A percentile compares a stretch with the other conserved stretches of the same genome.
phyloP scores from a whole-genome alignment of 1,284 basidiomycete species.

The Trametes polyzona region DNA sequence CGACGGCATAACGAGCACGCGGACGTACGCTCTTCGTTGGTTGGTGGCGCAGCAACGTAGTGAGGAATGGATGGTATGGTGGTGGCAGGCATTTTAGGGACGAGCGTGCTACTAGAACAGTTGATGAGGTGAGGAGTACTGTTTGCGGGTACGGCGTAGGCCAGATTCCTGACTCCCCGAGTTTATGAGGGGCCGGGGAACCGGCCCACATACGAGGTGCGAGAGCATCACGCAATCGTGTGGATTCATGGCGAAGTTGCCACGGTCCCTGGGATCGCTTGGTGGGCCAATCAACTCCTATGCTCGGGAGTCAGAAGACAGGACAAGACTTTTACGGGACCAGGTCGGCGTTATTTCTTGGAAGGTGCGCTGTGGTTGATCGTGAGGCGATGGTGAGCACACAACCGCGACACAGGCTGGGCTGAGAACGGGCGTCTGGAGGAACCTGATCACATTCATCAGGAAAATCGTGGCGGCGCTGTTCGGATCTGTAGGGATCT shows the following conservation, averaged over 20 bases:
- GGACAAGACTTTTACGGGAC: too few species aligned
- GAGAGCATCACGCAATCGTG: constrained; percentile 16
- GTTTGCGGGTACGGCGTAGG: neutral
- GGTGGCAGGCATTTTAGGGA: constrained; percentile 14
- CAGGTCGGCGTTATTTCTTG: too few species aligned
- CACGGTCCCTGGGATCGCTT: neutral
- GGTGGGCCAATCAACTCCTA: neutral
- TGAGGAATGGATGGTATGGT: constrained; percentile 23
- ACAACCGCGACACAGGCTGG: too few species aligned
- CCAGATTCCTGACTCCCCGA: neutral
- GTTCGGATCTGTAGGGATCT: neutral
- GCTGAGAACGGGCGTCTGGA: too few species aligned
- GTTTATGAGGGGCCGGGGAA: neutral
- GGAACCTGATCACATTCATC: too few species aligned
- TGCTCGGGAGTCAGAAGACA: neutral
- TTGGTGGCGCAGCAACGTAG: constrained; percentile 29
- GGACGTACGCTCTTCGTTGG: constrained; percentile 29
- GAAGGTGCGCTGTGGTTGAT: too few species aligned
- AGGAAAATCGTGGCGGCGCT: neutral
- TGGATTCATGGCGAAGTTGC: constrained; percentile 6
- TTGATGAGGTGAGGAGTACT: too few species aligned
- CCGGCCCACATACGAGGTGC: neutral
- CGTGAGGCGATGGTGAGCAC: too few species aligned
- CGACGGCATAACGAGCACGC: neutral
- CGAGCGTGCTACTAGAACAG: too few species aligned